These are phyloP conservation scores for Blepharisma undulans DNA, from an alignment of 169 alveolate genomes.

Conservation along the genomic window DNA sequence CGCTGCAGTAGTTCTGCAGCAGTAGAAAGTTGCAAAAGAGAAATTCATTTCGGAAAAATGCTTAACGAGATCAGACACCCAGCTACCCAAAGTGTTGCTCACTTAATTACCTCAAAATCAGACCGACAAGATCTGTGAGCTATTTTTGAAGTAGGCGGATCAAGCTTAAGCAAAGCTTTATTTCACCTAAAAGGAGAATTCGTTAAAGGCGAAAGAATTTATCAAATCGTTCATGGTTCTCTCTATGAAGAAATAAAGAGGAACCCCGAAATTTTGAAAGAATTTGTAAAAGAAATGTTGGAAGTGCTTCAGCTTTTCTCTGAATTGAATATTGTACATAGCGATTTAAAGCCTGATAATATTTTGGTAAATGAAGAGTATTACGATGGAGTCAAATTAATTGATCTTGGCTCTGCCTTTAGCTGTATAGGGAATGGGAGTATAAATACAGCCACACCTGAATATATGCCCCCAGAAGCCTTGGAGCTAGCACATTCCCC, in stretches of 20 bases:
- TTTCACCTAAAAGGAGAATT: constrained; percentile 80
- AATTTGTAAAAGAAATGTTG: constrained; percentile 58
- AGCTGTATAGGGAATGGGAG: constrained; percentile 47
- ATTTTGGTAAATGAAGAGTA: constrained; percentile 69
- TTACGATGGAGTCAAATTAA: constrained; percentile 60
- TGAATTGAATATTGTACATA: constrained; percentile 70
- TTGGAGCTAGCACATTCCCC: constrained; percentile 50
- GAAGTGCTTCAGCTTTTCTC: constrained; percentile 67
- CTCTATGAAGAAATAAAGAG: constrained; percentile 50
- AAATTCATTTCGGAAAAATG: constrained; percentile 9
- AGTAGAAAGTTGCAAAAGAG: constrained; percentile 30
- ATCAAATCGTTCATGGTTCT: constrained; percentile 64
- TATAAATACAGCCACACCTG: constrained; percentile 82
- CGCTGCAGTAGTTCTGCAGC: constrained; percentile 34
- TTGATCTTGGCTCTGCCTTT: constrained; percentile 84
- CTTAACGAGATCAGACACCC: constrained; percentile 44
- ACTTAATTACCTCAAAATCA: constrained; percentile 54
- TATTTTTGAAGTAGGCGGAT: constrained; percentile 79
- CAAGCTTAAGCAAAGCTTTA: constrained; percentile 52
- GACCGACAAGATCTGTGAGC: constrained; percentile 76
- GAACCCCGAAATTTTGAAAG: constrained; percentile 58
- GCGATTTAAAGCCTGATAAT: constrained; percentile 86
- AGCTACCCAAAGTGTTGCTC: constrained; percentile 47
- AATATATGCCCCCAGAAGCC: constrained; percentile 86
- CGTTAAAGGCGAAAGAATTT: constrained; percentile 78